Evolutionary conservation across 345 rosid genomes (phyloP).

Genomic region (Eucalyptus tenuipes): DNA sequence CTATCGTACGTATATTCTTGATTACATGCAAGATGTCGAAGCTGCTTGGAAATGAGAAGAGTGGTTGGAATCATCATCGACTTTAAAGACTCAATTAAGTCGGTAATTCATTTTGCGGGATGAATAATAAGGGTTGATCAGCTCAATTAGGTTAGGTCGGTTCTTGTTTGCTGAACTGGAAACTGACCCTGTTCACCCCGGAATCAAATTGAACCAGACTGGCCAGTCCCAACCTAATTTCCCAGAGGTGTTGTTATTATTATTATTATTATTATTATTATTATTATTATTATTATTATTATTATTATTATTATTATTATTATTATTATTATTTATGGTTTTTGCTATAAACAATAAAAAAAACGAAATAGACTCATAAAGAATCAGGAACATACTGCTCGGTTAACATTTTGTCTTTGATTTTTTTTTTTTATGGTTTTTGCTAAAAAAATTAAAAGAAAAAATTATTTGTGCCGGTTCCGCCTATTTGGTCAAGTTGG

Average conservation of each 20-base stretch:
- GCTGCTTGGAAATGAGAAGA: not conserved
- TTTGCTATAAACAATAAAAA: not conserved
- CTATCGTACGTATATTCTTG: not conserved
- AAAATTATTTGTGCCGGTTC: fast-evolving
- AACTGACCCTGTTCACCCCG: not conserved
- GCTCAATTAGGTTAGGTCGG: not conserved
- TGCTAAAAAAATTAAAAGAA: not conserved
- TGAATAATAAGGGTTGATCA: not conserved
- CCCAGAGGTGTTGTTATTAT: not conserved
- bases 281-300: not conserved
- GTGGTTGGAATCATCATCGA: not conserved
- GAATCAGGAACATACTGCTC: not conserved
- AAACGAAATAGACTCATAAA: not conserved
- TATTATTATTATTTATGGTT: not conserved
- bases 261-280: not conserved
- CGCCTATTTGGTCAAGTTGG: not conserved
- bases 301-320: not conserved
- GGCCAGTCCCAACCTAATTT: not conserved
- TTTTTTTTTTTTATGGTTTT: not conserved
- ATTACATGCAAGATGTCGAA: not conserved
- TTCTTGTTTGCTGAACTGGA: not conserved
- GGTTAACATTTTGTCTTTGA: not conserved
- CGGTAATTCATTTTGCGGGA: not conserved
- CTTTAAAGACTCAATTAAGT: not conserved
- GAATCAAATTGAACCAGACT: not conserved